Base-by-base conservation (phyloP, 2,329 filamentous ascomycete species). In the Fusarium sambucinum region DNA sequence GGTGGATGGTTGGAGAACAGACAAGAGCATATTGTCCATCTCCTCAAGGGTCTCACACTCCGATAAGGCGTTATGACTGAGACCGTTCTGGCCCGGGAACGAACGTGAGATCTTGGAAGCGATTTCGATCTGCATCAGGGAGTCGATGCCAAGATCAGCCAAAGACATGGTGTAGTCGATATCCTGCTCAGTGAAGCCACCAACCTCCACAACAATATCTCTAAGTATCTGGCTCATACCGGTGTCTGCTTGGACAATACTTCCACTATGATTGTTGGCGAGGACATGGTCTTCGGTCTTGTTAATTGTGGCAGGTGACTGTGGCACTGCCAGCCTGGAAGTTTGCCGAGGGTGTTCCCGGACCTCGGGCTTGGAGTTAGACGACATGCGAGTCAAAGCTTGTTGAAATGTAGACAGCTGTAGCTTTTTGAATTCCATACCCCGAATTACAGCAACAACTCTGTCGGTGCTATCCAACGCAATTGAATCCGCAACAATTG, bases 121-220 rank as follows among this genome's bases (percentile, higher is more conserved):
- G 16, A 58, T 45, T 9, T 58, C 55, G 12, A 58, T 58, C 11
- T 53, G 55, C 55, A 58, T 53, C 25, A 58, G 14, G 2, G 55
- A 58, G 17, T 58, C 55, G n/a, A 58, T 58, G 4, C 55, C 55
- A 12, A 53, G 27, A 6, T 33, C 30, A 13, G n/a, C 27, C n/a
- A 45, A 27, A 3, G 46, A 35, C 47, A 45, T 45, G 12, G 19
- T 46, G 25, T 33, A 58, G 32, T 58, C 25, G 8, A 58, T 53
- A 8, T 53, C 40, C 5, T 47, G 37, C 13, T 59, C 35, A 1
- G 27, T 29, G 23, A 58, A 58, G 2, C 47, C 55, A 3, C 55
- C 46, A 3, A 53, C 40, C 12, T 53, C 32, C 7, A 32, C 25
- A 10, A 58, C 6, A 14, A 58, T 37, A 3, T 55, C 29, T 35